Evolutionary conservation across 1,284 basidiomycete species (phyloP), one percentile per base, ranked within the genome.

Genomic region (Irpex sp.): DNA sequence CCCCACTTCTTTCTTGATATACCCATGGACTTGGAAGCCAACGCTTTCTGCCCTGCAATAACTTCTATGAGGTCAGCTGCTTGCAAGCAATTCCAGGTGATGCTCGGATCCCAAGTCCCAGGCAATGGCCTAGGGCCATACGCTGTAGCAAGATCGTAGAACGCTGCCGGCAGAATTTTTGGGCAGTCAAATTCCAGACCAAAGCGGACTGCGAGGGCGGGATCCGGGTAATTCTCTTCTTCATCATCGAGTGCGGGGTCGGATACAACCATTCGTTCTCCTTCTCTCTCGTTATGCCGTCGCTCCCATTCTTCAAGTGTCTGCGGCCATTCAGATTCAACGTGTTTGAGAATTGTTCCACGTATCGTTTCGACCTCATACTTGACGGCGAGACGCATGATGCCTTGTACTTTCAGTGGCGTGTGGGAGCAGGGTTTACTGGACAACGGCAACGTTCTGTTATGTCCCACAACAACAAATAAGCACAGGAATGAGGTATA

Each of bases 261-360:
- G 51, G 31, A 36, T 13, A 33, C 39, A 56, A 17, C 26, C 37
- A 11, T 61, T 43, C 17, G 9, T 61, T 33, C 53, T 5, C 21
- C 43, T 59, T 19, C 4, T 43, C 15, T 56, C 15, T 56, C 31
- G 7, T 56, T 21, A 7, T 15, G 26, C 8, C 46, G 33, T 5
- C 13, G 8, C 51, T 33, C 31, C 58, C 58, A 59, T 11, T 59
- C 58, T 19, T 5, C 4, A 5, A 50, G 58, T 19, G 58, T 51
- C 9, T 51, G 21, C 9, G 58, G 58, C 58, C 58, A 59, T 11
- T 59, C 58, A 7, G 58, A 37, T 33, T 51, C 58, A 33, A 59
- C 51, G 47, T 59, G 58, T 26, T 47, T 21, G 8, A 59, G n/a
- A 11, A 59, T 50, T 17, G 17, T 19, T 17, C 13, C 17, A 21